phyloP scores from a whole-genome alignment of 1,139 yeast species.

The Hemisphaericaspora lyxosophila region DNA sequence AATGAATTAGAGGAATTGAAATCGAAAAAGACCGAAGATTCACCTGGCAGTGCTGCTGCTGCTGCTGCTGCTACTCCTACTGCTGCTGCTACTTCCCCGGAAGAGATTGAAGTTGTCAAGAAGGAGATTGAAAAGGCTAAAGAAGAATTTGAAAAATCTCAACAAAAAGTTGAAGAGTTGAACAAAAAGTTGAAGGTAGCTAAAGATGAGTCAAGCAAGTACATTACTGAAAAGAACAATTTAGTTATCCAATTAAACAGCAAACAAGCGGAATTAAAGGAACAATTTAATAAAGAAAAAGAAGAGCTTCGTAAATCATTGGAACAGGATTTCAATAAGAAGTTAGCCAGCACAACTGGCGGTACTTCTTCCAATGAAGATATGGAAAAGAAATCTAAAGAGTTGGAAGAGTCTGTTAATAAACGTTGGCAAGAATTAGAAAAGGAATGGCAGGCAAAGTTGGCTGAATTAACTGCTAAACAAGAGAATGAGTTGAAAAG shows the following conservation, averaged over 20 bases:
- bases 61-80: too few relatives aligned
- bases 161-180: slow-evolving; percentile 14
- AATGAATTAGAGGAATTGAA: slow-evolving; percentile 19
- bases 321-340: slow-evolving; percentile 17
- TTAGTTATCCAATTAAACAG: slow-evolving; percentile 12
- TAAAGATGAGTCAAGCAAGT: slow-evolving; percentile 12
- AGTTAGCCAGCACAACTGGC: slow-evolving; percentile 2
- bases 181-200: slow-evolving; percentile 12
- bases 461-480: slow-evolving; percentile 25
- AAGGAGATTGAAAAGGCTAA: slow-evolving; percentile 9
- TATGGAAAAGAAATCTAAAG: slow-evolving; percentile 17
- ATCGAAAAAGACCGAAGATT: slow-evolving; percentile 13
- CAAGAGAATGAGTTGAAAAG: slow-evolving; percentile 31
- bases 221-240: slow-evolving; percentile 16
- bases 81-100: not conserved
- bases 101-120: slow-evolving; percentile 9
- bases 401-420: slow-evolving; percentile 21
- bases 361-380: slow-evolving; percentile 13
- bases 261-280: slow-evolving; percentile 12
- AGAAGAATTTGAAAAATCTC: slow-evolving; percentile 12
- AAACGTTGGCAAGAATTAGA: slow-evolving; percentile 21
- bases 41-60: not conserved
- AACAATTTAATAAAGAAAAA: slow-evolving; percentile 20
- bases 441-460: slow-evolving; percentile 19
- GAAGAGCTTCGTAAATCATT: slow-evolving; percentile 15